phyloP scores from a whole-genome alignment of 495 filamentous ascomycete genomes.

The Aspergillus panamensis region DNA sequence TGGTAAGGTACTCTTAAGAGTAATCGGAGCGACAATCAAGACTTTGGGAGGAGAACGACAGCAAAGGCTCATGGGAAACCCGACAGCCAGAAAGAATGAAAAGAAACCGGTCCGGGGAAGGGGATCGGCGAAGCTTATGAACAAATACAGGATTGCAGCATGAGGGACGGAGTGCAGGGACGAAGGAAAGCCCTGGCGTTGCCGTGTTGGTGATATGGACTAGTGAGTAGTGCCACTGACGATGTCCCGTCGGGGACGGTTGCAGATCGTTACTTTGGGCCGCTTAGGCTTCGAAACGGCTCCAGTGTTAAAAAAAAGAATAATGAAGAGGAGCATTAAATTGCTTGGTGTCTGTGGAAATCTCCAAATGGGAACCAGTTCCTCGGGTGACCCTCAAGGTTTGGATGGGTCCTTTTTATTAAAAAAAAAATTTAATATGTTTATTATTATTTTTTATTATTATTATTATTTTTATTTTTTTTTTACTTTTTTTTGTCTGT shows the following conservation, averaged over 20 bases:
- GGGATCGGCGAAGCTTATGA: conserved; percentile 78
- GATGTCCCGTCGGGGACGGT: conserved; percentile 44
- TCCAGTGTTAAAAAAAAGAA: conserved; percentile 22
- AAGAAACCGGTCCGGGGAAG: conserved; percentile 43
- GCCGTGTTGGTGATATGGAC: conserved; percentile 28
- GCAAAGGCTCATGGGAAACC: conserved; percentile 22
- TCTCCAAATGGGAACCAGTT: conserved; percentile 40
- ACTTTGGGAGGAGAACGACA: conserved; percentile 4
- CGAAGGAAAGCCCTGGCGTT: conserved; percentile 30
- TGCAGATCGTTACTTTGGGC: conserved; percentile 43
- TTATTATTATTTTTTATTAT: conserved; percentile 3
- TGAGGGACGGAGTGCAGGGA: conserved; percentile 27
- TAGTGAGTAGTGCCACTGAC: conserved; percentile 44
- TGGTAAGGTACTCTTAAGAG: conserved; percentile 21
- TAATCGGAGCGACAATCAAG: conserved; percentile 14
- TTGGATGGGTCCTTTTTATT: conserved; percentile 26
- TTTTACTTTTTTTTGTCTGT: conserved; percentile 18
- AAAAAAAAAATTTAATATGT: conserved; percentile 12
- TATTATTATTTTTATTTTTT: conserved; percentile 21
- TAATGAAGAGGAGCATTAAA: conserved; percentile 11
- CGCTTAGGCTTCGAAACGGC: conserved; percentile 30
- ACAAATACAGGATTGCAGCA: conserved; percentile 40
- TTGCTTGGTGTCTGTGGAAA: conserved; percentile 30
- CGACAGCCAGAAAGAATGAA: conserved; percentile 31
- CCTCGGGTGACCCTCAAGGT: conserved; percentile 34